Base-by-base conservation (phyloP, 805 yeast genomes). In the Metschnikowia colocasiae region DNA sequence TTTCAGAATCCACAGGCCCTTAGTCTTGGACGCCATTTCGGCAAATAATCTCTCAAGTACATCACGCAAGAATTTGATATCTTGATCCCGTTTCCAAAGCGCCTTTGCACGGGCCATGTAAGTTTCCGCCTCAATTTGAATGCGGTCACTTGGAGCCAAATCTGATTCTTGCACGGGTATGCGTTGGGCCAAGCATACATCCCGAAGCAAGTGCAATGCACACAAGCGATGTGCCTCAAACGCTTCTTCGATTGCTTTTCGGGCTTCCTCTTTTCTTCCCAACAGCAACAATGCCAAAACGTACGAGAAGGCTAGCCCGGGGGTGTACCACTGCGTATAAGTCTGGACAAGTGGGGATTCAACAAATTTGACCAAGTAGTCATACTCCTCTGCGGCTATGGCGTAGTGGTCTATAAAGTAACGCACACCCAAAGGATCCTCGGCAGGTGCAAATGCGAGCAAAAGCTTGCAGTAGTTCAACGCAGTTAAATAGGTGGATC, bases 341-440 rank as follows among this genome's bases (percentile, higher is more conserved):
- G 83, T 73, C 19, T 70, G 75, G 3, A 74, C 69, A 29, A 85
- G 67, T 1, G 86, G 78, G 1, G 87, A 79, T 10, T 77, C 67
- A 1, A 74, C 75, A 29, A 87, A 65, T 16, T 80, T 77, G 10
- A 82, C 70, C 54, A 89, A 60, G 62, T 80, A 88, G 48, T 79
- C 70, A 58, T 75, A 80, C 51, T 87, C 87, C 27, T 76, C 82
- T 31, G 87, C 72, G 65, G 80, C 68, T 3, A 87, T 67, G 3
- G 92, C 83, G 59, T 86, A 89, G 59, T 78, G 82, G 61, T 90
- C 96, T 55, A 90, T 81, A 62, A 88, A 86, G 59, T 84, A 83
- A 52, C 95, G 75, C 10, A 85, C 89, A 19, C 96, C 96, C 44
- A 83, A 69, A 1, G 96, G 96, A 68, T 90, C 96, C 47, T 84